Conservation (phyloP, 208 protist genomes). For the Acanthamoeba castellanii region DNA sequence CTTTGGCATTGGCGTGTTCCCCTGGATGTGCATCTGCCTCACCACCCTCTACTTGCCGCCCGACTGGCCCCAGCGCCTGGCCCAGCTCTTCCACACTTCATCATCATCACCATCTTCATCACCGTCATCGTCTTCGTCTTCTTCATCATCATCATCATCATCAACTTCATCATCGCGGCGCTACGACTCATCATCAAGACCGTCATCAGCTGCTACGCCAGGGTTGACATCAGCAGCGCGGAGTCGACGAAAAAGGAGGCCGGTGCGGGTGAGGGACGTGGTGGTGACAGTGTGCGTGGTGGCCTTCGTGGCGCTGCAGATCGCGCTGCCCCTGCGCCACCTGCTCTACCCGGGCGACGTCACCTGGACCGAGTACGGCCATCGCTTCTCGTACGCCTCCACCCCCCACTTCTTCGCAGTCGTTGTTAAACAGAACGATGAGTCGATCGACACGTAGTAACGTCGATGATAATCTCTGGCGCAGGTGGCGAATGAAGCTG, state of each 20-base stretch:
- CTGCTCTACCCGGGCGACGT: slow-evolving; percentile 1
- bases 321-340: not conserved
- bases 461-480: not conserved
- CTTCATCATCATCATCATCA: no score
- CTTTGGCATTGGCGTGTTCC: not conserved
- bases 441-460: no score
- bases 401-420: no score
- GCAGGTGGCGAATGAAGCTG: slow-evolving; percentile 21
- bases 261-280: not conserved
- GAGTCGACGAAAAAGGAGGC: not conserved
- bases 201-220: not conserved
- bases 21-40: slow-evolving; percentile 9
- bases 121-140: no score
- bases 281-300: not conserved
- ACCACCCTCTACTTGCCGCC: not conserved
- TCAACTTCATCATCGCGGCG: no score
- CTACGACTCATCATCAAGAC: no score
- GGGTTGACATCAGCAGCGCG: no score
- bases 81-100: not conserved
- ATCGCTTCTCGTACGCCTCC: not conserved
- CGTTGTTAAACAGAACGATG: no score
- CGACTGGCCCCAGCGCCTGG: not conserved
- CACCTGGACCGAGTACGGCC: not conserved
- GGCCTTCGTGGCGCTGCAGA: not conserved
- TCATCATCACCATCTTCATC: not conserved